Evolutionary conservation across 208 protist genomes (phyloP).

Genomic region (Trypanosoma platydactyli): DNA sequence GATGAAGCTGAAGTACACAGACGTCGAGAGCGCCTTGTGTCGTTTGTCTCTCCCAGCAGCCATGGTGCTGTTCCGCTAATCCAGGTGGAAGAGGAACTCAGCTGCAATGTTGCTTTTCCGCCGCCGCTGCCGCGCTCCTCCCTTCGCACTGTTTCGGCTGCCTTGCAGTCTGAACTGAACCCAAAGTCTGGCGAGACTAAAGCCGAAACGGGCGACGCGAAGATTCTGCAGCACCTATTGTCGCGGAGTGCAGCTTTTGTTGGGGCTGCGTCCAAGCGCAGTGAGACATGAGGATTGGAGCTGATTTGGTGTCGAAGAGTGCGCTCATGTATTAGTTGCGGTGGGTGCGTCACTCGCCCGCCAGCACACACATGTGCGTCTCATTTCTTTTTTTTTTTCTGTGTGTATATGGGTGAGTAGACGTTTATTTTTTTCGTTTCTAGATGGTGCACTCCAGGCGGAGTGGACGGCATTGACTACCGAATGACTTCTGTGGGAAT

Average conservation of each 20-base stretch:
- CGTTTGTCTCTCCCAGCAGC: conserved; percentile 25
- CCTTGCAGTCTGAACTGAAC: not conserved
- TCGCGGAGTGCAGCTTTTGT: conserved; percentile 3
- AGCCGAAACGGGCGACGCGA: not conserved
- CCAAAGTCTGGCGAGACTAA: not conserved
- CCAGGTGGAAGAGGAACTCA: conserved; percentile 1
- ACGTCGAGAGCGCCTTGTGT: conserved; percentile 10
- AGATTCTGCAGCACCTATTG: conserved; percentile 7
- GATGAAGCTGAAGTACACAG: not conserved
- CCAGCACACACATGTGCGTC: too few species aligned
- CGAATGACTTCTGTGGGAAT: too few species aligned
- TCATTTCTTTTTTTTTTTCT: too few species aligned
- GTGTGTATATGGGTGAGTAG: too few species aligned
- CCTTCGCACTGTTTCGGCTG: not conserved
- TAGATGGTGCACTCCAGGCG: too few species aligned
- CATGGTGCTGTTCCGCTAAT: conserved; percentile 20
- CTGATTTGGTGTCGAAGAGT: too few species aligned
- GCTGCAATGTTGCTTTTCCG: not conserved
- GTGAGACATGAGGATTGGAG: too few species aligned
- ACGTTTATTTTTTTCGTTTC: too few species aligned
- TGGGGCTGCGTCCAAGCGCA: not conserved
- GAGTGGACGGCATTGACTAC: too few species aligned
- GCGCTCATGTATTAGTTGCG: too few species aligned
- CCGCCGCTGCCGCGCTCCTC: conserved; percentile 9
- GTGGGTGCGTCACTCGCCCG: too few species aligned